Evolutionary conservation across 2,329 filamentous ascomycete genomes (phyloP).

Genomic region (Epichloe gansuensis): DNA sequence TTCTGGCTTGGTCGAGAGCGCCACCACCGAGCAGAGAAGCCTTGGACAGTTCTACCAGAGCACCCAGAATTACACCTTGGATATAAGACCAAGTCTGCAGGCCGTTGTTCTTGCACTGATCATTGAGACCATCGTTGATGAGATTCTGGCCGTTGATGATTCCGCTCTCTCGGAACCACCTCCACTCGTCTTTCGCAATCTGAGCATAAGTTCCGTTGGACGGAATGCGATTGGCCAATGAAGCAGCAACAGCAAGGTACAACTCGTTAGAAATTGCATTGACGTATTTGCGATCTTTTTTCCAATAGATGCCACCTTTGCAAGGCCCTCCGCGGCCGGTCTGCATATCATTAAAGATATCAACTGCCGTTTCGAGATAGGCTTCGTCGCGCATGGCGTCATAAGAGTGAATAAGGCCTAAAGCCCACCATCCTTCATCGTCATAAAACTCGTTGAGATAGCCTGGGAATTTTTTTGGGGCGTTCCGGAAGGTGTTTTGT

Average conservation of each 20-base stretch:
- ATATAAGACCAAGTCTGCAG: constrained; percentile 42
- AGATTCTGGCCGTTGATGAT: constrained; percentile 38
- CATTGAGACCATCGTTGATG: constrained; percentile 40
- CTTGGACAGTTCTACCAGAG: constrained; percentile 35
- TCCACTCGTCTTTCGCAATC: constrained; percentile 36
- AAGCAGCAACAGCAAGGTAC: constrained; percentile 39
- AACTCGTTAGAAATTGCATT: constrained; percentile 46
- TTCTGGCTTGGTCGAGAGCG: constrained; percentile 29
- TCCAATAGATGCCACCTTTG: constrained; percentile 42
- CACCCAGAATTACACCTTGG: constrained; percentile 44
- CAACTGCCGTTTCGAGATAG: constrained; percentile 39
- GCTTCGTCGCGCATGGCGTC: constrained; percentile 37
- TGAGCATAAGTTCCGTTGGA: constrained; percentile 28
- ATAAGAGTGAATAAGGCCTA: constrained; percentile 43
- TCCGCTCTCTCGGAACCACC: constrained; percentile 37
- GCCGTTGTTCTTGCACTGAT: constrained; percentile 38
- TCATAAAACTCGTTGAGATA: constrained; percentile 44
- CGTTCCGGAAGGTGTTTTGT: constrained; percentile 31
- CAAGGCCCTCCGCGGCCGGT: constrained; percentile 33
- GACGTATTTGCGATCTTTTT: constrained; percentile 37
- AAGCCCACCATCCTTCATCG: constrained; percentile 50
- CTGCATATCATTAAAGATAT: constrained; percentile 44
- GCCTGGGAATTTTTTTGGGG: constrained; percentile 26
- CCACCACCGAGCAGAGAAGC: constrained; percentile 25
- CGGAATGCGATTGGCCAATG: constrained; percentile 39